Percentiles rank a stretch among this genome's conserved stretches.
Conservation (phyloP, 352 stramenopile species). For the Globisporangium radiosum region DNA sequence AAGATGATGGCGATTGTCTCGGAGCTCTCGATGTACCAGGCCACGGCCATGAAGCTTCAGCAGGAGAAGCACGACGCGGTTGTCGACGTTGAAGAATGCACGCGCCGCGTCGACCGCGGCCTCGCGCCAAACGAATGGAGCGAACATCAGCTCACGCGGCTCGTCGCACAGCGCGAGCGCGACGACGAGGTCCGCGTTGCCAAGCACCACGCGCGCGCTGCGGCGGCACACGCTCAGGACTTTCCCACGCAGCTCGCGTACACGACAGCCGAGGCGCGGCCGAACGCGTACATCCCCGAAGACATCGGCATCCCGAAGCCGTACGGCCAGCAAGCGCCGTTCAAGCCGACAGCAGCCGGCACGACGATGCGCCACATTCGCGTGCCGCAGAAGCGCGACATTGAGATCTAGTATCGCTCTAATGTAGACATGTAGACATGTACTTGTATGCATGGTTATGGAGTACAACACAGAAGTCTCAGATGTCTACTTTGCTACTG, state of each 20-base stretch:
- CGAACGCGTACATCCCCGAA: conserved; percentile 93
- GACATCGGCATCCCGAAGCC: conserved; percentile 91
- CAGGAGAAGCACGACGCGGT: conserved; percentile 84
- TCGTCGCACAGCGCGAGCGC: conserved; percentile 47
- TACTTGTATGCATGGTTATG: background rate
- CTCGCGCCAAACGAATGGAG: conserved; percentile 73
- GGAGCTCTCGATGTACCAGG: conserved; percentile 94
- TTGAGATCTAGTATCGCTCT: conserved; percentile 78
- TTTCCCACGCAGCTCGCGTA: conserved; percentile 71
- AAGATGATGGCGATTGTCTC: conserved; percentile 94
- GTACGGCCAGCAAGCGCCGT: conserved; percentile 88
- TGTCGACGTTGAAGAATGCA: conserved; percentile 62
- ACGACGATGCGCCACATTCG: conserved; percentile 91
- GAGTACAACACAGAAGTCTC: no score
- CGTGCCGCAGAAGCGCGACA: conserved; percentile 78
- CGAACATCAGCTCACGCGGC: conserved; percentile 63
- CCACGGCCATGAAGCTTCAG: conserved; percentile 91
- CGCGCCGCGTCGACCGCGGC: conserved; percentile 47
- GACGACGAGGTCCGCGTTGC: conserved; percentile 35
- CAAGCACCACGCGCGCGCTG: conserved; percentile 36
- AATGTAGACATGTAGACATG: background rate
- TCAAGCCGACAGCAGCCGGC: conserved; percentile 86
- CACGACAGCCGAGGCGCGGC: conserved; percentile 87
- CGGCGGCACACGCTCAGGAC: conserved; percentile 41
- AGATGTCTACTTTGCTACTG: background rate